Evolutionary conservation across 495 filamentous ascomycete genomes (phyloP).

Genomic region (Usnea hakonensis): DNA sequence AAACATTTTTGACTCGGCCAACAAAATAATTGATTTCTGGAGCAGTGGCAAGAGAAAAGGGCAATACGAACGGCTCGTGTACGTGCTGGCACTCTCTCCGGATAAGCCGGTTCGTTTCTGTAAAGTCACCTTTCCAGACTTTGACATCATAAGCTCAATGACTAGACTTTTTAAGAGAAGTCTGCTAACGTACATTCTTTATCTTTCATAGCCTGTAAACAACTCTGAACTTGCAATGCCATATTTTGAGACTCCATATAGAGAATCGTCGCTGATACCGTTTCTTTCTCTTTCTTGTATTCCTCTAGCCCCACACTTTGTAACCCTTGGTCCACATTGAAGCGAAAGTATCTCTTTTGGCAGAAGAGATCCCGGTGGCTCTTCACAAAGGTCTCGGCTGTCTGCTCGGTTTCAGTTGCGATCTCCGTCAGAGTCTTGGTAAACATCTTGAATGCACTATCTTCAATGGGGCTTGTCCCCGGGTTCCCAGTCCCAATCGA

Average conservation of each 20-base stretch:
- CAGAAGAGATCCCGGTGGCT: background rate
- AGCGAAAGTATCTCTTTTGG: slow-evolving; percentile 17
- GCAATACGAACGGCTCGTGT: background rate
- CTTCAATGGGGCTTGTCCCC: background rate
- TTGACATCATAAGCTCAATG: background rate
- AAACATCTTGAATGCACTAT: background rate
- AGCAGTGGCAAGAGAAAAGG: background rate
- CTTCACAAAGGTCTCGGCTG: background rate
- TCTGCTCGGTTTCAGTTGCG: background rate
- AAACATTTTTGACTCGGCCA: background rate
- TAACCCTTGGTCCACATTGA: slow-evolving; percentile 22
- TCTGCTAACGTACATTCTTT: background rate
- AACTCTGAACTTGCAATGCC: background rate
- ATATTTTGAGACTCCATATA: background rate
- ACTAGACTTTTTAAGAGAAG: background rate
- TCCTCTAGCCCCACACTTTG: slow-evolving; percentile 15
- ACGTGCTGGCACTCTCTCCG: background rate
- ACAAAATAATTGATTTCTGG: background rate
- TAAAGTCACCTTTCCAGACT: background rate
- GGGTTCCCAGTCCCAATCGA: slow-evolving; percentile 22
- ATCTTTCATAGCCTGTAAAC: background rate
- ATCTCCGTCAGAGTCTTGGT: background rate
- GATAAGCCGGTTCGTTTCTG: background rate
- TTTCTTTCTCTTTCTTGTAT: background rate
- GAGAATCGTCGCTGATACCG: background rate